Base-by-base conservation (phyloP, 176 grass and related monocot genomes). In the Aegilops longissima region DNA sequence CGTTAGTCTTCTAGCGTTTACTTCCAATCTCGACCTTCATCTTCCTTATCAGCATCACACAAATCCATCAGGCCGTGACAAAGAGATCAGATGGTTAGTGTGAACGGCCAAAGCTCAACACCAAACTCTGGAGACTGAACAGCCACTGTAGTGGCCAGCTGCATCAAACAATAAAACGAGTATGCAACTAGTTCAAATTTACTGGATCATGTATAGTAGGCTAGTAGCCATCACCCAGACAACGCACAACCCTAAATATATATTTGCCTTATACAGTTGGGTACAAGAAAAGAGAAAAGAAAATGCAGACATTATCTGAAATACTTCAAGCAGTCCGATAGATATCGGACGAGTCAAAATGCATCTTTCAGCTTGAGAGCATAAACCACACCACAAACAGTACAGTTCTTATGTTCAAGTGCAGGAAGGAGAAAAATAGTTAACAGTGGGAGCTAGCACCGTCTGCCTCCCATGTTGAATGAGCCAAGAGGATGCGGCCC, bases 381-480 rank as follows among this genome's bases (percentile, higher is more conserved):
- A 25, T 49, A 74, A 74, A 74, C 12, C 71, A 30, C 44, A 76
- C 25, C 24, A 76, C 44, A 76, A 73, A 76, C 27, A 31, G 24
- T 49, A 21, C 2, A 66, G 44, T 52, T 0, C 3, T 52, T 76
- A 9, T 76, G 42, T 8, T 76, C 10, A 5, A 24, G 27, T 81
- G 10, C 4, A 68, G 16, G 12, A 52, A 51, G 44, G 24, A 18
- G 18, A 39, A 3, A 77, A 66, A 13, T n/a, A 51, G 10, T 27
- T 81, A 68, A 51, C 42, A n/a, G 17, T 33, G 16, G 3, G 45
- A 49, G 45, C 12, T 49, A 49, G 45, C 45, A 10, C 45, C 45
- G 4, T 80, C 61, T 39, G 68, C 61, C 63, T 77, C 83, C 91
- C 91, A 93, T 20, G 91, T 81, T 12, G 91, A 90, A 62, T 84